Base-by-base conservation (phyloP, 805 yeast genomes). In the Candida tammaniensis region DNA sequence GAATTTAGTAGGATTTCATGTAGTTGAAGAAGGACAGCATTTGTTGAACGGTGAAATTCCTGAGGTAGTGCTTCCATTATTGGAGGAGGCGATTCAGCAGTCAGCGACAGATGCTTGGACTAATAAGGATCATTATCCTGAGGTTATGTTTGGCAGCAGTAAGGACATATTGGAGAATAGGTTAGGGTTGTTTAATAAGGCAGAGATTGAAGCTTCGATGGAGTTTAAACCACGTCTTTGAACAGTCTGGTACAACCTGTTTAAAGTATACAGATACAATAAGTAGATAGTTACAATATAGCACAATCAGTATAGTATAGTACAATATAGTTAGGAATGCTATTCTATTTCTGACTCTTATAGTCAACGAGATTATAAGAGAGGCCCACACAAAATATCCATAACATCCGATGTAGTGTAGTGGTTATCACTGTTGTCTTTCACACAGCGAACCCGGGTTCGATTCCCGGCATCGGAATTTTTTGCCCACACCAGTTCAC, bases 401-500 rank as follows among this genome's bases (percentile, higher is more conserved):
- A n/a, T n/a, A n/a, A n/a, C n/a, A 15, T 65, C 72, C 72, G 72
- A 64, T 65, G 60, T 67, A 62, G 72, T 67, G 72, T 67, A 67
- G 64, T 70, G 72, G 72, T 65, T 67, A 67, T 63, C 72, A 67
- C 72, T 68, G 72, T 65, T 64, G 70, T 68, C 72, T 66, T 62
- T 66, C 72, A 66, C 72, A 68, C 71, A 64, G 71, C 71, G 66
- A 53, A 66, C 72, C 72, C 82, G 85, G 84, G 85, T 79, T 79
- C 85, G 83, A 79, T 83, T 78, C 85, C 85, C 85, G 82, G 86
- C 71, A 77, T 76, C 83, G 85, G 85, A 78, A 72, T 31, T 24
- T 30, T 27, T 31, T 31, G n/a, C n/a, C n/a, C n/a, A n/a, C n/a
- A n/a, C n/a, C n/a, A n/a, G n/a, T n/a, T n/a, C n/a, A n/a, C n/a